Evolutionary conservation across 495 filamentous ascomycete species (phyloP), one percentile per base, ranked within the genome.

Genomic region (Xylaria longipes): DNA sequence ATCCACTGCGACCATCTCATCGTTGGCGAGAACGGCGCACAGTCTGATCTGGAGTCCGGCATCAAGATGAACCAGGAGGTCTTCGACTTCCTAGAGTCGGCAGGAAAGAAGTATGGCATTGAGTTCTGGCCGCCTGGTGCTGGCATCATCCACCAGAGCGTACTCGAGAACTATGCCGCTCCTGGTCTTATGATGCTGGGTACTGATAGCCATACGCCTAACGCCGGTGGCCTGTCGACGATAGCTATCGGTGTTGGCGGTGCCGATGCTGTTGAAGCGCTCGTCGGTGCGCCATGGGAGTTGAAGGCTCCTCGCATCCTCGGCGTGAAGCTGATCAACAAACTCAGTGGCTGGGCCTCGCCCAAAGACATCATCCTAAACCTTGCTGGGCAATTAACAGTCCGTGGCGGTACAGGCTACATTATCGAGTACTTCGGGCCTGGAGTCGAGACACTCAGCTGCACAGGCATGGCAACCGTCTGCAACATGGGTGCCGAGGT

Each of bases 1-100:
- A 98, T 98, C 71, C 96, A 99, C 84, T 99, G 96, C 79, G 96
- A 99, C 82, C 96, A 99, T 79, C 93, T 99, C 91, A 99, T 99
- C 86, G 95, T 98, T 61, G 96, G 96, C 73, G 88, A 94, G 77
- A 89, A 90, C 74, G 96, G 96, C 66, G 96, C 96, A 29, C 91
- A 97, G 77, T 88, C 90, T 37, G 96, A 99, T 84, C 83, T 99
- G 43, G 90, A 94, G 15, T 88, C 89, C 31, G 95, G 93, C 52
- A 97, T 99, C 65, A 85, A 91, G 82, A 93, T 93, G 46, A 99
- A 99, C 80, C 92, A 94, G 79, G 96, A 99, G 84, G 94, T 99
- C 5, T 99, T 97, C 78, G 94, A 99, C 82, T 99, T 98, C 81
- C 79, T 99, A 64, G 95, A 97, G 84, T 96, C 92, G 56, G 96